A percentile compares a stretch with the other conserved stretches of the same genome.
phyloP scores from a whole-genome alignment of 2,329 filamentous ascomycete genomes.

The Fusarium algeriense region DNA sequence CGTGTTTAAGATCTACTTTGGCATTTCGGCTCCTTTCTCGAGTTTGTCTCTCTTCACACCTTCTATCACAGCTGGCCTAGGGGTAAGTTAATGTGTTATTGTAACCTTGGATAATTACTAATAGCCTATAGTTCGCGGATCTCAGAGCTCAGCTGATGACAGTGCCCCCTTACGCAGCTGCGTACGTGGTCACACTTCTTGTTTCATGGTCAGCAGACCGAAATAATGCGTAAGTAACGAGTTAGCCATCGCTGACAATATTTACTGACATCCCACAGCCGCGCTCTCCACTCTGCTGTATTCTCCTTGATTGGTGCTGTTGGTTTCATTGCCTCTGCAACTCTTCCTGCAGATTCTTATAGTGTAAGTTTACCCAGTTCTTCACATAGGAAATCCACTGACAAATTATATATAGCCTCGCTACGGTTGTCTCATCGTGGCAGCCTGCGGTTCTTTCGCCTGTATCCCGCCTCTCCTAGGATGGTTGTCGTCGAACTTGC shows the following conservation, averaged over 20 bases:
- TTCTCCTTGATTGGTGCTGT: constrained; percentile 60
- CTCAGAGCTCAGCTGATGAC: constrained; percentile 71
- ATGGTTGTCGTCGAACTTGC: constrained; percentile 75
- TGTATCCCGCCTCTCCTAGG: constrained; percentile 75
- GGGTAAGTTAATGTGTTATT: constrained; percentile 22
- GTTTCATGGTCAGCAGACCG: constrained; percentile 70
- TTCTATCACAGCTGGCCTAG: constrained; percentile 65
- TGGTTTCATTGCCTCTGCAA: constrained; percentile 69
- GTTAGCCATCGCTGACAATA: rapidly evolving
- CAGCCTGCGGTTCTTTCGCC: constrained; percentile 71
- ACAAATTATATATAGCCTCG: constrained; percentile 52
- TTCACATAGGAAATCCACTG: rapidly evolving
- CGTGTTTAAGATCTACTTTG: constrained; percentile 54
- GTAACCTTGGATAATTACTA: constrained; percentile 4
- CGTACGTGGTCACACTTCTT: constrained; percentile 57
- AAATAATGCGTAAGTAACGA: constrained; percentile 57
- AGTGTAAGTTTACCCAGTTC: background rate
- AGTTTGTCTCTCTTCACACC: constrained; percentile 70
- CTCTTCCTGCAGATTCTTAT: constrained; percentile 69
- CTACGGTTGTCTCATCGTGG: constrained; percentile 76
- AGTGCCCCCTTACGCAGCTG: constrained; percentile 70
- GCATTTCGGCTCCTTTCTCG: constrained; percentile 66
- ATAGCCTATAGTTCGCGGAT: constrained; percentile 26
- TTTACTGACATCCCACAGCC: constrained; percentile 17
- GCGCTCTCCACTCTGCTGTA: constrained; percentile 56